These are phyloP conservation scores for Lobosporangium transversale DNA, from an alignment of 192 early-diverging fungal genomes.

Conservation along the genomic window DNA sequence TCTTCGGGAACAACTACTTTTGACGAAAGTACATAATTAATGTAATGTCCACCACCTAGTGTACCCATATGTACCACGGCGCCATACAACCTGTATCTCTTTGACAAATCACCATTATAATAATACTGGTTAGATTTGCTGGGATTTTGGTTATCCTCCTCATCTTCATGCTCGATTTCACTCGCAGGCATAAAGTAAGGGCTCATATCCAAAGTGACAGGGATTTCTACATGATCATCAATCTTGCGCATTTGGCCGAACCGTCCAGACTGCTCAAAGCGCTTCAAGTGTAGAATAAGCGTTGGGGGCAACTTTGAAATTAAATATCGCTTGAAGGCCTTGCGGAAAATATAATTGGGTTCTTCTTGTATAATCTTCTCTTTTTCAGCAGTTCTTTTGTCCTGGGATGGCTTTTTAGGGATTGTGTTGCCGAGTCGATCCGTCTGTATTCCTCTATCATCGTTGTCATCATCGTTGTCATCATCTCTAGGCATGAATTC, in stretches of 20 bases:
- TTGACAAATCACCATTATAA: not conserved
- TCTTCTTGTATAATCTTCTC: conserved; percentile 11
- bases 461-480: not conserved
- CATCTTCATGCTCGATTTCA: conserved; percentile 40
- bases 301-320: conserved; percentile 52
- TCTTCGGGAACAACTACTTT: conserved; percentile 13
- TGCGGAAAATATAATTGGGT: conserved; percentile 44
- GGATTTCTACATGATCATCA: conserved; percentile 54
- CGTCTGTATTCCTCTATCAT: conserved; percentile 8
- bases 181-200: conserved; percentile 50
- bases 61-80: conserved; percentile 59
- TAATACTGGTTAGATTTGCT: not conserved
- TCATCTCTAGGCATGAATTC: not conserved
- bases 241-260: conserved; percentile 56
- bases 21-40: conserved; percentile 51
- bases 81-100: conserved; percentile 57
- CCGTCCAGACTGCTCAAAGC: conserved; percentile 55
- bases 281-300: conserved; percentile 57
- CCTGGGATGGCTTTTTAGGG: not conserved
- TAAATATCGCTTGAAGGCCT: conserved; percentile 55
- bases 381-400: not conserved
- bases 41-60: conserved; percentile 57
- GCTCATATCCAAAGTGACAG: conserved; percentile 51
- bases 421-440: conserved; percentile 38
- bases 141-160: not conserved